These are phyloP conservation scores for Cutaneotrichosporon sp. DNA, from an alignment of 1,284 basidiomycete genomes.

Conservation along the genomic window DNA sequence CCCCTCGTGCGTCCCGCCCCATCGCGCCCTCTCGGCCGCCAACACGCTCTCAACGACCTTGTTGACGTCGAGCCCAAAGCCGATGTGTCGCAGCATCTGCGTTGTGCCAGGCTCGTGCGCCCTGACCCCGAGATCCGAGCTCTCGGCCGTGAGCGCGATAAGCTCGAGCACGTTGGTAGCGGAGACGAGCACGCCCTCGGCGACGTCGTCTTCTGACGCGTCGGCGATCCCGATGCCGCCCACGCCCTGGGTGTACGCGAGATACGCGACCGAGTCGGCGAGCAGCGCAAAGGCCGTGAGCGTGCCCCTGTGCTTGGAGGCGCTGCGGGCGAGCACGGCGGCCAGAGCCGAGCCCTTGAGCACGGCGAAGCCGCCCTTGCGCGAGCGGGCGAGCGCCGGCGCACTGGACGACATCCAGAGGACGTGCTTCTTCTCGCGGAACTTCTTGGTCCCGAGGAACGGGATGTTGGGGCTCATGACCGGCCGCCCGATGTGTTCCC, in stretches of 20 bases:
- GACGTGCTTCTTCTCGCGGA: slow-evolving; percentile 33
- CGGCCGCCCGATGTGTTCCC: slow-evolving; percentile 39
- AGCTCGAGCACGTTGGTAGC: slow-evolving; percentile 38
- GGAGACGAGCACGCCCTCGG: slow-evolving; percentile 29
- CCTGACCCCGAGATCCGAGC: slow-evolving; percentile 32
- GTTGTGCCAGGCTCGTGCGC: slow-evolving; percentile 43
- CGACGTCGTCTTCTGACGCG: slow-evolving; percentile 15
- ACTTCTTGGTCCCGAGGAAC: slow-evolving; percentile 40
- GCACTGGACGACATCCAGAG: slow-evolving; percentile 46
- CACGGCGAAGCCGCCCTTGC: slow-evolving; percentile 3
- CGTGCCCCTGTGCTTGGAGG: slow-evolving; percentile 37
- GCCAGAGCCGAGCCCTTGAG: slow-evolving; percentile 14
- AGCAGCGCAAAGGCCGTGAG: slow-evolving; percentile 44
- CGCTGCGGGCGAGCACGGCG: slow-evolving; percentile 20
- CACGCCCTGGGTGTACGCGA: slow-evolving; percentile 49
- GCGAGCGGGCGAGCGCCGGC: slow-evolving; percentile 24
- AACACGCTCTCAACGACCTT: slow-evolving; percentile 40
- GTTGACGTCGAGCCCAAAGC: slow-evolving; percentile 45
- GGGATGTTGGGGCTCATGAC: slow-evolving; percentile 38
- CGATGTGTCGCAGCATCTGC: slow-evolving; percentile 30
- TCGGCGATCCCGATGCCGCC: slow-evolving; percentile 36
- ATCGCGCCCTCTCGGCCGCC: slow-evolving; percentile 28
- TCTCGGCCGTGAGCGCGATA: slow-evolving; percentile 30
- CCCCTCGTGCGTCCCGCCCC: slow-evolving; percentile 21
- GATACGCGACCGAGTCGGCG: slow-evolving; percentile 44